These are phyloP conservation scores for Breynia disticha DNA, from an alignment of 441 rosid genomes.

Conservation along the genomic window DNA sequence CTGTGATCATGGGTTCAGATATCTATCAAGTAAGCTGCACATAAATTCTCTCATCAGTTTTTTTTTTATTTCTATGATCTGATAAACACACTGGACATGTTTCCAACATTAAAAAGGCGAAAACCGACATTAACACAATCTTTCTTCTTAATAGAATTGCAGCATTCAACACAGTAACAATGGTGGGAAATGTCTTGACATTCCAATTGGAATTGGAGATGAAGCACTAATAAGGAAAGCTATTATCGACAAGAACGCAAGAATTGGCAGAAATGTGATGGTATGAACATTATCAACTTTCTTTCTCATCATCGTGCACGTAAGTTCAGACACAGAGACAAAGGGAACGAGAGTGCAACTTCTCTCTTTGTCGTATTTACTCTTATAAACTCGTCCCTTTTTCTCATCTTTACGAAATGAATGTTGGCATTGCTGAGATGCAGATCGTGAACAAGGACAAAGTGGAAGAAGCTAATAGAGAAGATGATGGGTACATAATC, in stretches of 20 bases:
- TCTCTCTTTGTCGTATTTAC: too few species aligned
- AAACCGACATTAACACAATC: constrained; percentile 1
- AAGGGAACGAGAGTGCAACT: too few species aligned
- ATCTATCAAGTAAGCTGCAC: constrained; percentile 45
- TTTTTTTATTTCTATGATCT: background rate
- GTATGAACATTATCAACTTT: constrained; percentile 17
- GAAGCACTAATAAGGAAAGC: constrained; percentile 47
- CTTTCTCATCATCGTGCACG: too few species aligned
- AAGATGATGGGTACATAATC: constrained; percentile 54
- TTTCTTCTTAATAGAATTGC: constrained; percentile 17
- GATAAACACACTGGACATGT: too few species aligned
- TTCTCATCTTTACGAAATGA: background rate
- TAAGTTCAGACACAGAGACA: too few species aligned
- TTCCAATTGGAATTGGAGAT: constrained; percentile 61
- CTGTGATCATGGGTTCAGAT: constrained; percentile 72
- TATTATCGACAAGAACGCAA: constrained; percentile 65
- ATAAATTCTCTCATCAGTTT: background rate
- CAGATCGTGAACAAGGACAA: constrained; percentile 64
- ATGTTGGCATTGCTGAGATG: constrained; percentile 5
- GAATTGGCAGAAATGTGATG: constrained; percentile 70
- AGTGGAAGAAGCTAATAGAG: constrained; percentile 55
- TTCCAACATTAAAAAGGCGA: too few species aligned
- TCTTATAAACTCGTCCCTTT: too few species aligned
- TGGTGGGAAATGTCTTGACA: constrained; percentile 14
- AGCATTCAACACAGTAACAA: constrained; percentile 18